A percentile compares a stretch with the other conserved stretches of the same genome.
Evolutionary conservation across 2,329 filamentous ascomycete species (phyloP).

Genomic region (Sporothrix protearum): DNA sequence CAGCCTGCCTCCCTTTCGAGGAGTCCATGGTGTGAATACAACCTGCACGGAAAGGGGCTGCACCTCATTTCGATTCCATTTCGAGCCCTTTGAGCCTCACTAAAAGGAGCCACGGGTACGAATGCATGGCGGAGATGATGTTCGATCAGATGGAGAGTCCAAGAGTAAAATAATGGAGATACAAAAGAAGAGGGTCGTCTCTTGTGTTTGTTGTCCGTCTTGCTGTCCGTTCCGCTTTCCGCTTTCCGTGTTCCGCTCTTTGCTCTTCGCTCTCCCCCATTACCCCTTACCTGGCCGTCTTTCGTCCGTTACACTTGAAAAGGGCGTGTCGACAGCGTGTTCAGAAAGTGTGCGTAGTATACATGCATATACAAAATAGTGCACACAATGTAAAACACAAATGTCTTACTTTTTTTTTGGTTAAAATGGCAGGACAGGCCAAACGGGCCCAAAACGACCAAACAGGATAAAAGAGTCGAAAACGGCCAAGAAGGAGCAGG

Average conservation of each 20-base stretch:
- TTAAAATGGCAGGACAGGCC: not conserved
- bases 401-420: not conserved
- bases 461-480: not conserved
- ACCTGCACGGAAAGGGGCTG: not conserved
- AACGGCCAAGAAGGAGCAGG: not conserved
- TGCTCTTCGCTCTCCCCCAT: not conserved
- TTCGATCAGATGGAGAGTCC: not conserved
- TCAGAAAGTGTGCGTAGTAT: not conserved
- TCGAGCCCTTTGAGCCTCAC: not conserved
- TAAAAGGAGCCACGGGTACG: not conserved
- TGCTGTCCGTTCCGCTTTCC: not conserved
- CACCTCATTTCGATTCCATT: not conserved
- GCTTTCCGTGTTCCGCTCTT: not conserved
- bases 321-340: not conserved
- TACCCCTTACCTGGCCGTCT: not conserved
- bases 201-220: not conserved
- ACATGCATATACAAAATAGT: not conserved
- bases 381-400: conserved; percentile 7
- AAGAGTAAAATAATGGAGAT: not conserved
- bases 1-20: not conserved
- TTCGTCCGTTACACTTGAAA: not conserved
- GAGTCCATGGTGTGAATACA: not conserved
- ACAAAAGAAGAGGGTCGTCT: not conserved
- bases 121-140: not conserved
- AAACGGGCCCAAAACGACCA: not conserved